Percentiles rank a stretch among this genome's conserved stretches.
These are phyloP conservation scores for Rheum nobile DNA, from an alignment of 148 eudicot species.

Conservation along the genomic window DNA sequence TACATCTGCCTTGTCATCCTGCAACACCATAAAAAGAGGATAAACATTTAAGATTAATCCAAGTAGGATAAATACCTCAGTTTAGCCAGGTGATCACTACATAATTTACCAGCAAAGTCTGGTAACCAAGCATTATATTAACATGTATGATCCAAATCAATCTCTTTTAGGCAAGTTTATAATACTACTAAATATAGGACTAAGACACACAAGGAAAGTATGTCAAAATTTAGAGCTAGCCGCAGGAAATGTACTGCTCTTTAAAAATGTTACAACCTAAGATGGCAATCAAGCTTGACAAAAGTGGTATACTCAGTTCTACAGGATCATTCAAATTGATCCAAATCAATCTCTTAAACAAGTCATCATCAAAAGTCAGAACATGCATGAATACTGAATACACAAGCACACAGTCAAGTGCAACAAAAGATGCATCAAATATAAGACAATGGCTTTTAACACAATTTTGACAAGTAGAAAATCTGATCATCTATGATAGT, in stretches of 20 bases:
- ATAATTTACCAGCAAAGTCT: background rate
- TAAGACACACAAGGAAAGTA: too few species aligned
- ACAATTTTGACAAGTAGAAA: background rate
- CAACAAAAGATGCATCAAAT: background rate
- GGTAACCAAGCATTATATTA: background rate
- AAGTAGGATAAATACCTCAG: too few species aligned
- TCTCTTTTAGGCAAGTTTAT: background rate
- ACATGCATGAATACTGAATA: background rate
- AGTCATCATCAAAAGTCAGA: background rate
- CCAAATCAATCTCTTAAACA: background rate
- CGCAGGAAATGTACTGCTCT: background rate
- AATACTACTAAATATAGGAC: background rate
- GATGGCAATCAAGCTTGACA: background rate
- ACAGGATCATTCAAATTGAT: background rate
- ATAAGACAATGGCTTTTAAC: background rate
- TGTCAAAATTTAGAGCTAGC: too few species aligned
- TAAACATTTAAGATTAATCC: background rate
- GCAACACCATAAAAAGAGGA: background rate
- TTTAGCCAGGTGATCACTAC: background rate
- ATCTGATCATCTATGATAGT: background rate
- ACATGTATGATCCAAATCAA: background rate
- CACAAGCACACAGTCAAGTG: background rate
- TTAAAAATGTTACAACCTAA: too few species aligned
- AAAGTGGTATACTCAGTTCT: background rate
- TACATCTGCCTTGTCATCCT: constrained; percentile 14